A percentile compares a stretch with the other conserved stretches of the same genome.
Conservation (phyloP, 2,329 filamentous ascomycete species). For the Geosmithia morbida region DNA sequence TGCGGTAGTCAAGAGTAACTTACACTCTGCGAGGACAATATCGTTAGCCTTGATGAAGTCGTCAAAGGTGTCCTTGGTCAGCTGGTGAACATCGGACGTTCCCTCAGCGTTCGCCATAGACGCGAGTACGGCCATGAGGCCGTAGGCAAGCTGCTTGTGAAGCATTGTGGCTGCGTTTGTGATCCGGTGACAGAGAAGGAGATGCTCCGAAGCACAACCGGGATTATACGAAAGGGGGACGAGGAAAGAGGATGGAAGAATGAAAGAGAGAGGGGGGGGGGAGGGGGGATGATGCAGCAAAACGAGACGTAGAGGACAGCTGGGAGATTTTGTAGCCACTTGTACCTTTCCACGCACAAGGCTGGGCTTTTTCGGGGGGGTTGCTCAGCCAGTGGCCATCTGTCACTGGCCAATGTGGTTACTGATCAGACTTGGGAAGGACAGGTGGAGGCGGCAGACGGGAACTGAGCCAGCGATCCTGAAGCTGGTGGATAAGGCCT, state of each 20-base stretch:
- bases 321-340: background rate
- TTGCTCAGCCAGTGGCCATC: background rate
- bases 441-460: slow-evolving; percentile 2
- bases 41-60: slow-evolving; percentile 75
- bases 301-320: too few relatives aligned
- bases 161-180: slow-evolving; percentile 22
- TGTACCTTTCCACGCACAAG: background rate
- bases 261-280: background rate
- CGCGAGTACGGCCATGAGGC: slow-evolving; percentile 39
- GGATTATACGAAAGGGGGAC: background rate
- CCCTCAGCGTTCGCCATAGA: slow-evolving; percentile 45
- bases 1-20: slow-evolving; percentile 17
- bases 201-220: background rate
- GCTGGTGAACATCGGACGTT: slow-evolving; percentile 67
- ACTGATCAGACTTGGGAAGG: background rate
- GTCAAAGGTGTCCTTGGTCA: slow-evolving; percentile 78
- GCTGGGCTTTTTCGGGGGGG: background rate
- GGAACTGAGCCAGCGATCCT: background rate
- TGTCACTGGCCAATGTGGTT: too few relatives aligned
- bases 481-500: background rate
- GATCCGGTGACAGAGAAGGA: background rate
- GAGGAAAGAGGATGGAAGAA: slow-evolving; percentile 1
- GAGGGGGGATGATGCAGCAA: slow-evolving; percentile 1
- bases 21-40: slow-evolving; percentile 89
- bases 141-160: slow-evolving; percentile 33